Evolutionary conservation across 2,329 filamentous ascomycete genomes (phyloP).

Genomic region (Leptodontidium sp.): DNA sequence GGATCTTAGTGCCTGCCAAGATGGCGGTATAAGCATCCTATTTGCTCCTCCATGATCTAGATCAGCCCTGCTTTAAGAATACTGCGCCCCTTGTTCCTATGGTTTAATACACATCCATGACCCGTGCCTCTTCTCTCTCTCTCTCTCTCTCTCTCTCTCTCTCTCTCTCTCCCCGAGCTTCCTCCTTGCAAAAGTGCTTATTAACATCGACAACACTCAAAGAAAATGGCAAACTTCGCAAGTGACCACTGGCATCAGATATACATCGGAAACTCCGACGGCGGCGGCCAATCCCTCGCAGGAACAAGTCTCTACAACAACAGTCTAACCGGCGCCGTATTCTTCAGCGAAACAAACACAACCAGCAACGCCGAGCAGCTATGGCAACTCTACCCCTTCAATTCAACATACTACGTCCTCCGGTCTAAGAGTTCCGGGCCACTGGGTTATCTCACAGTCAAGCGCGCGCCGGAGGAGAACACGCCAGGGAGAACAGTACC

Average conservation of each 20-base stretch:
- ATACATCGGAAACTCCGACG: background rate
- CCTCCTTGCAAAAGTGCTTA: background rate
- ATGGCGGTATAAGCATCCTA: slow-evolving; percentile 5
- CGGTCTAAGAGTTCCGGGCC: slow-evolving; percentile 26
- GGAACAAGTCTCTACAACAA: slow-evolving; percentile 19
- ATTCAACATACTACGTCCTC: slow-evolving; percentile 27
- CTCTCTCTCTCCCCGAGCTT: background rate
- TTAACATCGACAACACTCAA: too few species aligned
- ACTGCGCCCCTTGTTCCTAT: slow-evolving; percentile 3
- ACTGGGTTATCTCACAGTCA: slow-evolving; percentile 22
- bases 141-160: background rate
- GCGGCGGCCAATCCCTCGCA: slow-evolving; percentile 11
- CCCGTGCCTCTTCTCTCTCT: background rate
- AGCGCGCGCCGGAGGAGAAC: background rate
- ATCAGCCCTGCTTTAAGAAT: background rate
- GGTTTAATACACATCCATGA: background rate
- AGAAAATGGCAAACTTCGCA: slow-evolving; percentile 14
- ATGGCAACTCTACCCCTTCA: slow-evolving; percentile 35
- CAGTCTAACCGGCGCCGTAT: slow-evolving; percentile 20
- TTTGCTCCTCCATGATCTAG: slow-evolving; percentile 6
- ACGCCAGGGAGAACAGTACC: slow-evolving; percentile 31
- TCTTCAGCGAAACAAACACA: slow-evolving; percentile 28
- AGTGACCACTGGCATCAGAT: slow-evolving; percentile 21
- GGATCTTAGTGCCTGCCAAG: background rate
- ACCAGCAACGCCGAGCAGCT: slow-evolving; percentile 20